Percentiles rank a stretch among this genome's conserved stretches.
phyloP scores from a whole-genome alignment of 2,329 filamentous ascomycete species.

The Nectriaceae sp. region DNA sequence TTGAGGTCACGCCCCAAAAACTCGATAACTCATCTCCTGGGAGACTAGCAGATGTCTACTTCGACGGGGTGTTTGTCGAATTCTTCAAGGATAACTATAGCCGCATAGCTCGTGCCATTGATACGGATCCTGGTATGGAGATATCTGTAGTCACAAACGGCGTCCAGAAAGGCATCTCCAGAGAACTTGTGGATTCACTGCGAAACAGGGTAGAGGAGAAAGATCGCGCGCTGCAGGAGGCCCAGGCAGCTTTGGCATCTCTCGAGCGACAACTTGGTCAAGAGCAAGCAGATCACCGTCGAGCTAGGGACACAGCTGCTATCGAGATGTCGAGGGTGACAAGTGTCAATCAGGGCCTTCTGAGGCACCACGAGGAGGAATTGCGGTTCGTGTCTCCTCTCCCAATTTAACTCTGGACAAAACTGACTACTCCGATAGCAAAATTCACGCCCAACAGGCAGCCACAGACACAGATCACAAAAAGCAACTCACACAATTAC shows the following conservation, averaged over 20 bases:
- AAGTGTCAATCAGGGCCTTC: constrained; percentile 69
- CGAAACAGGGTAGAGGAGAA: constrained; percentile 76
- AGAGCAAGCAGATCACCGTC: constrained; percentile 72
- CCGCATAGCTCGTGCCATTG: constrained; percentile 79
- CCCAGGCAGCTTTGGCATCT: constrained; percentile 46
- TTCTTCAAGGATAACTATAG: constrained; percentile 97
- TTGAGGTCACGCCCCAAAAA: constrained; percentile 80
- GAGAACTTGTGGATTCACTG: constrained; percentile 86
- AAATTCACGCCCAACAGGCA: constrained; percentile 34
- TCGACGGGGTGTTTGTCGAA: constrained; percentile 84
- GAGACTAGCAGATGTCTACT: constrained; percentile 76
- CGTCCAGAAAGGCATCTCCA: constrained; percentile 86
- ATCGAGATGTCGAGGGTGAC: constrained; percentile 49
- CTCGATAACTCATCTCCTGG: constrained; percentile 48
- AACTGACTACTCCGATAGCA: constrained; percentile 26
- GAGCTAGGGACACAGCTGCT: constrained; percentile 57
- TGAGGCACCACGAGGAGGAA: constrained; percentile 69
- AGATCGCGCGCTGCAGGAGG: constrained; percentile 52
- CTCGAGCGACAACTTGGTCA: constrained; percentile 64
- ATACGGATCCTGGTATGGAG: constrained; percentile 87
- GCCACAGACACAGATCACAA: constrained; percentile 28
- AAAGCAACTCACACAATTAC: constrained; percentile 27
- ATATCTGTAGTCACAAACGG: constrained; percentile 79
- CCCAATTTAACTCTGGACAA: not conserved
- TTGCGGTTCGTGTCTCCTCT: constrained; percentile 46